Evolutionary conservation across 2,329 filamentous ascomycete species (phyloP).

Genomic region (Thelonectria blattea): DNA sequence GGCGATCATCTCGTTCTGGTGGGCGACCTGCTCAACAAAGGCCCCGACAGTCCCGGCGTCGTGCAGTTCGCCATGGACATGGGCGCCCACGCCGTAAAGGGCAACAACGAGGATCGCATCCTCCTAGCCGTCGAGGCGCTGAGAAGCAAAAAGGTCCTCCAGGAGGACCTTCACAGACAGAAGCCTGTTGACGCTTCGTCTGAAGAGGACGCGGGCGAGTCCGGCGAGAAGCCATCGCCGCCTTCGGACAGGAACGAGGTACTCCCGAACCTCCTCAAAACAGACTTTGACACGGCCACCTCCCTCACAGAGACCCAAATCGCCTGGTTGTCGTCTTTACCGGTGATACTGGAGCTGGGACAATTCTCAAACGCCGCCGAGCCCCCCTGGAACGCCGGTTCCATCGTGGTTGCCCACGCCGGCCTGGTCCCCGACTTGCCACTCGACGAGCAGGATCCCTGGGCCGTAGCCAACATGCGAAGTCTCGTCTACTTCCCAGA

Average conservation of each 20-base stretch:
- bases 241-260: neutral
- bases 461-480: constrained; percentile 87
- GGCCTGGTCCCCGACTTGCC: constrained; percentile 77
- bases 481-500: constrained; percentile 62
- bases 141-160: constrained; percentile 2
- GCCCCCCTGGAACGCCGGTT: constrained; percentile 29
- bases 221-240: neutral
- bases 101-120: constrained; percentile 86
- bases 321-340: constrained; percentile 23
- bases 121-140: constrained; percentile 55
- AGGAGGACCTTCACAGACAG: neutral
- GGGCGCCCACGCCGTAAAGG: constrained; percentile 77
- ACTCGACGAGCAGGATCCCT: constrained; percentile 72
- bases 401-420: constrained; percentile 72
- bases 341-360: constrained; percentile 27
- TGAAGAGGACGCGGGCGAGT: neutral
- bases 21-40: constrained; percentile 82
- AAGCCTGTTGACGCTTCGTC: neutral
- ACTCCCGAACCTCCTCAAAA: constrained; percentile 20
- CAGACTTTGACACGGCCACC: constrained; percentile 26
- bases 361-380: neutral
- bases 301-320: constrained; percentile 19
- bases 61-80: constrained; percentile 74
- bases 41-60: constrained; percentile 79
- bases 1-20: constrained; percentile 74